Percentiles rank a stretch among this genome's conserved stretches.
phyloP scores from a whole-genome alignment of 768 basidiomycete genomes.

The Candolleomyces efflorescens region DNA sequence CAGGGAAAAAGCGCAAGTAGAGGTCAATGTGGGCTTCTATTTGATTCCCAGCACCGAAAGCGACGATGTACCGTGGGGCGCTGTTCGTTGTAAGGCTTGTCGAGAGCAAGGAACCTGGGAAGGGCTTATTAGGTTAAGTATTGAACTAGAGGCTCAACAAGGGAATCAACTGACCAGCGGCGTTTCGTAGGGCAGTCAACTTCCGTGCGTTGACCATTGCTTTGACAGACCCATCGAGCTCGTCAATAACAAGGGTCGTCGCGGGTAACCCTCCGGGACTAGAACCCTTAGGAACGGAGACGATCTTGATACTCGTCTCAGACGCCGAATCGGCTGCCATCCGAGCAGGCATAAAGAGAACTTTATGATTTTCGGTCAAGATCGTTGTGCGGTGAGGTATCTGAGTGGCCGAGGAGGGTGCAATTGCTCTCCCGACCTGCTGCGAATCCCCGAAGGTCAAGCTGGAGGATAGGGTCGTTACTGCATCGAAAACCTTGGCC shows the following conservation, averaged over 20 bases:
- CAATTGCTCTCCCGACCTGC: background rate
- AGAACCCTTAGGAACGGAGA: conserved; percentile 56
- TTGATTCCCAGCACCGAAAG: conserved; percentile 75
- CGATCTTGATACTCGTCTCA: conserved; percentile 76
- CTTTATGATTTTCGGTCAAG: conserved; percentile 48
- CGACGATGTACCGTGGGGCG: conserved; percentile 43
- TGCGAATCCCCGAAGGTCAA: conserved; percentile 10
- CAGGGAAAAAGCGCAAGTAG: conserved; percentile 52
- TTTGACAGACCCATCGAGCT: conserved; percentile 59
- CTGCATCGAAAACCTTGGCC: conserved; percentile 50
- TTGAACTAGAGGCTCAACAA: background rate
- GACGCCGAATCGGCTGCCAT: conserved; percentile 6
- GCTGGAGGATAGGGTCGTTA: conserved; percentile 22
- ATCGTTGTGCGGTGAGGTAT: conserved; percentile 62
- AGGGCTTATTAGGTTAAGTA: background rate
- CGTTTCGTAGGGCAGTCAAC: conserved; percentile 79
- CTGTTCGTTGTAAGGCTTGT: conserved; percentile 45
- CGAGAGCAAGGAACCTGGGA: conserved; percentile 64
- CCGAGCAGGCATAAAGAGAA: conserved; percentile 83
- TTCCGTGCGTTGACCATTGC: conserved; percentile 75
- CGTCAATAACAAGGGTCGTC: conserved; percentile 73
- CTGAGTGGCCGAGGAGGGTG: conserved; percentile 13
- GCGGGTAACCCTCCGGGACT: conserved; percentile 63
- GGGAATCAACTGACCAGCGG: conserved; percentile 54
- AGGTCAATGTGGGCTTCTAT: conserved; percentile 61